A percentile compares a stretch with the other conserved stretches of the same genome.
Evolutionary conservation across 352 stramenopile species (phyloP).

Genomic region (Vaucheria bursata): DNA sequence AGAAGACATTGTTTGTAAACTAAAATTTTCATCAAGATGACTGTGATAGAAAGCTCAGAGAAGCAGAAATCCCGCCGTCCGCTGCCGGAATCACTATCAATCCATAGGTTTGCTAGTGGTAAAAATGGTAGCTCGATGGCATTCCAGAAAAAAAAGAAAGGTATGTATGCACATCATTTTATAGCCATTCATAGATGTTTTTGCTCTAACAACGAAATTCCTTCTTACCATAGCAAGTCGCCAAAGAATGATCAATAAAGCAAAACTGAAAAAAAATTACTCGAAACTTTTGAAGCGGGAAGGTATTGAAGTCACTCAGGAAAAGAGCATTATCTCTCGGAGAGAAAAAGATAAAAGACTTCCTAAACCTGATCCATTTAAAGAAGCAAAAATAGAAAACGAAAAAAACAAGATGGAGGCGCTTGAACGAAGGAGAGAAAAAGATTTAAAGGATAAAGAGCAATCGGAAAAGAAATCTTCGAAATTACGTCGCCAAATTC

Average conservation of each 20-base stretch:
- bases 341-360: neutral
- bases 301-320: neutral
- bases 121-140: conserved; percentile 36
- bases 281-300: conserved; percentile 42
- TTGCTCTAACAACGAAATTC: neutral
- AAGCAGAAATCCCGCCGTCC: too few relatives aligned
- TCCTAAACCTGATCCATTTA: conserved; percentile 28
- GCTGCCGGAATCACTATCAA: conserved; percentile 12
- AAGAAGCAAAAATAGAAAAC: conserved; percentile 20
- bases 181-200: neutral
- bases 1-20: too few relatives aligned
- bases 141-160: conserved; percentile 45
- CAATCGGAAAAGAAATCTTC: conserved; percentile 5
- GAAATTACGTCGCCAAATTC: conserved; percentile 17
- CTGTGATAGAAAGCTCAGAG: too few relatives aligned
- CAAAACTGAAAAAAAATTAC: conserved; percentile 41
- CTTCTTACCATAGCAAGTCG: neutral
- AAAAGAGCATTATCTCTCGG: neutral
- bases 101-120: conserved; percentile 30
- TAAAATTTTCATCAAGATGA: too few relatives aligned
- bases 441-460: conserved; percentile 8
- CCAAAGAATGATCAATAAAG: conserved; percentile 42
- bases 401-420: conserved; percentile 14
- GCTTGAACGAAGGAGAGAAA: conserved; percentile 18
- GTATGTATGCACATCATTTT: conserved; percentile 12